phyloP scores from a whole-genome alignment of 176 grass and related monocot genomes.

The Leersia perrieri region DNA sequence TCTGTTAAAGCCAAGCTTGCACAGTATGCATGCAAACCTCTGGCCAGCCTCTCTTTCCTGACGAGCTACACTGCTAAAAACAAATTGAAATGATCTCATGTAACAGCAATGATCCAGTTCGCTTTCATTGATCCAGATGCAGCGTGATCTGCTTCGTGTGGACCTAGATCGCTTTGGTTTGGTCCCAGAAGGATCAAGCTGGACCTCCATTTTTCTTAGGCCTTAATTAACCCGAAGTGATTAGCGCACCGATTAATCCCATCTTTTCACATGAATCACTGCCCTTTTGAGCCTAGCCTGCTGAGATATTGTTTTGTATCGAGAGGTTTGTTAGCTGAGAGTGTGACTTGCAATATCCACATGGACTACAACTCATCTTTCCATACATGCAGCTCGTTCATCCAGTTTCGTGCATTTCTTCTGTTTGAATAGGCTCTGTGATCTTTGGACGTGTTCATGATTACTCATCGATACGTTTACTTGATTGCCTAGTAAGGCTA shows the following conservation, averaged over 20 bases:
- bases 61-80: slow-evolving; percentile 5
- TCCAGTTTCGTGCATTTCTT: background rate
- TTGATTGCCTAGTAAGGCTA: slow-evolving; percentile 39
- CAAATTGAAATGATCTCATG: slow-evolving; percentile 33
- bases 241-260: background rate
- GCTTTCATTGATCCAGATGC: slow-evolving; percentile 56
- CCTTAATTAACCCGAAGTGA: background rate
- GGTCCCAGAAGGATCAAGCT: slow-evolving; percentile 32
- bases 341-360: slow-evolving; percentile 10
- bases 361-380: slow-evolving; percentile 42
- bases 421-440: background rate
- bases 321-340: background rate
- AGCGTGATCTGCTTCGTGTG: slow-evolving; percentile 34
- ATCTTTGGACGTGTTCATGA: slow-evolving; percentile 14
- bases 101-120: slow-evolving; percentile 18
- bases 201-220: background rate
- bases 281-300: background rate
- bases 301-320: background rate
- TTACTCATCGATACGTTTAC: background rate
- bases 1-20: slow-evolving; percentile 42
- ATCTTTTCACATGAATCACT: slow-evolving; percentile 28
- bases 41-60: slow-evolving; percentile 14
- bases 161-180: slow-evolving; percentile 42
- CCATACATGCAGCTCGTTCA: slow-evolving; percentile 3
- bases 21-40: background rate